A percentile compares a stretch with the other conserved stretches of the same genome.
Conservation (phyloP, 2,329 filamentous ascomycete genomes). For the Cytospora piceae region DNA sequence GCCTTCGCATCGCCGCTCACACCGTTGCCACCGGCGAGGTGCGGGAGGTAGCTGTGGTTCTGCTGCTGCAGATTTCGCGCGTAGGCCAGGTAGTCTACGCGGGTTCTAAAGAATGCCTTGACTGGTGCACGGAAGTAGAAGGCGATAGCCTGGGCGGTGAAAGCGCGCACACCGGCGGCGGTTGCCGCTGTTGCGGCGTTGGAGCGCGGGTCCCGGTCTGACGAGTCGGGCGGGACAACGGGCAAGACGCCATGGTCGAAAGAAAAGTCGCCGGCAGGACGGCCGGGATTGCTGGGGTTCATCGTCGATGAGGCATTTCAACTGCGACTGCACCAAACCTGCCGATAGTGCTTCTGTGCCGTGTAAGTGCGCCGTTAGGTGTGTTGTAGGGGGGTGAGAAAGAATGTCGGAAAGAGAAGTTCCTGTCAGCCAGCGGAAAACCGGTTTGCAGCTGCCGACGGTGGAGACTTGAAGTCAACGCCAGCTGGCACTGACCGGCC, state of each 20-base stretch:
- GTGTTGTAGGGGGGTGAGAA: not conserved
- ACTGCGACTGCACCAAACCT: not conserved
- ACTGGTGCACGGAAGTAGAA: constrained; percentile 93
- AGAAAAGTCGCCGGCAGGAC: constrained; percentile 21
- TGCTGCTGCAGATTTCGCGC: constrained; percentile 57
- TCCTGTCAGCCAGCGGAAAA: constrained; percentile 2
- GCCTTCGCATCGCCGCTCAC: not conserved
- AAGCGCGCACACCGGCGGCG: constrained; percentile 79
- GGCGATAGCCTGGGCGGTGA: constrained; percentile 81
- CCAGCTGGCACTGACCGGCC: constrained; percentile 19
- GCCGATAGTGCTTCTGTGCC: not conserved
- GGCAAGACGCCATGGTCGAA: constrained; percentile 46
- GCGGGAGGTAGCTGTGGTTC: constrained; percentile 23
- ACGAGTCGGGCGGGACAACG: constrained; percentile 47
- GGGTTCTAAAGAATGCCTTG: constrained; percentile 88
- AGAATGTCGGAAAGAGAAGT: not conserved
- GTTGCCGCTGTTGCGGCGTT: constrained; percentile 74
- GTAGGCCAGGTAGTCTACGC: constrained; percentile 79
- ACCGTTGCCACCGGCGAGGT: constrained; percentile 31
- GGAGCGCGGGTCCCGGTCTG: constrained; percentile 53
- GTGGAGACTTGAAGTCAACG: not conserved
- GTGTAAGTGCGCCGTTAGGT: not conserved
- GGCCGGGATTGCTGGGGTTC: constrained; percentile 29
- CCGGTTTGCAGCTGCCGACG: constrained; percentile 3
- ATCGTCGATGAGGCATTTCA: constrained; percentile 28